phyloP scores from a whole-genome alignment of 2,329 filamentous ascomycete species.

The Diaporthe sp. region DNA sequence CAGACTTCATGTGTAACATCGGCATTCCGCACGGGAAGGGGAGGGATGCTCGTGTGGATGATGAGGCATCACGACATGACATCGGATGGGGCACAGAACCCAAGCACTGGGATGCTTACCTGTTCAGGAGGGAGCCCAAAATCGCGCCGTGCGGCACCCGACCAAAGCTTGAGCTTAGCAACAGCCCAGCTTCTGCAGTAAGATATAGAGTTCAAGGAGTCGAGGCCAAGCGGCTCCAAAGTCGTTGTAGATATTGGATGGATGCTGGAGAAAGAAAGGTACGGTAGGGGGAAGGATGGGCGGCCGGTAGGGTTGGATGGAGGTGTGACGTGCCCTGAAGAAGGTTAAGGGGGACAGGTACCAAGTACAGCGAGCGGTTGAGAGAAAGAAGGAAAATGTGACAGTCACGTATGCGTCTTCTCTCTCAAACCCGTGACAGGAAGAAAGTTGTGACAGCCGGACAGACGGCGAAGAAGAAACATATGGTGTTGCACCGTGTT shows the following conservation, averaged over 20 bases:
- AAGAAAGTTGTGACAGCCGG: constrained; percentile 13
- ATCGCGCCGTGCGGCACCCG: background rate
- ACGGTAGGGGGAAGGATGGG: background rate
- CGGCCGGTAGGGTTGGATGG: constrained; percentile 14
- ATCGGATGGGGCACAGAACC: background rate
- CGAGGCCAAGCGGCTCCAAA: constrained; percentile 23
- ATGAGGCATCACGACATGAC: constrained; percentile 16
- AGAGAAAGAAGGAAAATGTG: background rate
- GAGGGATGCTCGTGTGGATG: background rate
- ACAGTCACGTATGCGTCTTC: background rate
- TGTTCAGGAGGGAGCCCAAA: constrained; percentile 21
- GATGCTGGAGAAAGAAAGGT: background rate
- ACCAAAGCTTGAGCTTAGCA: constrained; percentile 16
- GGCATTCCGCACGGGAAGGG: background rate
- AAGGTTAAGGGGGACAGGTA: constrained; percentile 6
- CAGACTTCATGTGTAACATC: background rate
- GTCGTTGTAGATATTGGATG: constrained; percentile 27
- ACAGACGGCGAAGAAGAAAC: constrained; percentile 5
- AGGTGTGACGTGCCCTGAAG: constrained; percentile 1
- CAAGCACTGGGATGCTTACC: constrained; percentile 10
- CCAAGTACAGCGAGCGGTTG: background rate
- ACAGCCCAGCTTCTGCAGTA: background rate
- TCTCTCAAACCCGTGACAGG: background rate
- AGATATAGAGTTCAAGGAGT: constrained; percentile 22
- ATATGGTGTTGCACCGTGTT: constrained; percentile 16